These are phyloP conservation scores for Straminergon stramineum DNA, from an alignment of 225 moss, liverwort and hornwort genomes.

Conservation along the genomic window DNA sequence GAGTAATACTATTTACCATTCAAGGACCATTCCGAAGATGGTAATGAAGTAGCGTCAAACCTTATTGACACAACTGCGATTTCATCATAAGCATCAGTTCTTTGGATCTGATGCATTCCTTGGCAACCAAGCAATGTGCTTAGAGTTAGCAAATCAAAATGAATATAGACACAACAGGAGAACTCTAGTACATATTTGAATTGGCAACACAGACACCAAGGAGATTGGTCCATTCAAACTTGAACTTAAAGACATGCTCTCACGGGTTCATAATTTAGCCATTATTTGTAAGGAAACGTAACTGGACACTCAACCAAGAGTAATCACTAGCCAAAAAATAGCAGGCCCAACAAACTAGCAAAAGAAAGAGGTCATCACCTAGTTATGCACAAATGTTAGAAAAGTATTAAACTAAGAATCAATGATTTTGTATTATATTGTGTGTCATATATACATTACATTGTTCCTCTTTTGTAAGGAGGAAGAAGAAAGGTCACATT, in stretches of 20 bases:
- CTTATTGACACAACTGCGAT: background rate
- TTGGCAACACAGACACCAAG: background rate
- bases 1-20: background rate
- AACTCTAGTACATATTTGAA: background rate
- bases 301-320: background rate
- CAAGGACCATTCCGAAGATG: background rate
- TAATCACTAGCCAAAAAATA: background rate
- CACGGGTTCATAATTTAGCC: background rate
- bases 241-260: background rate
- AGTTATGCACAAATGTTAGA: too few relatives aligned
- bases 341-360: background rate
- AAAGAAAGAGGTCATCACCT: background rate
- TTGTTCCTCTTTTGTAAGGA: too few relatives aligned
- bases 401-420: too few relatives aligned
- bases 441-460: too few relatives aligned
- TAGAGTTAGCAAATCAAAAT: background rate
- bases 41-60: background rate
- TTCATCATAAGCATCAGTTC: background rate
- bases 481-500: too few relatives aligned
- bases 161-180: background rate
- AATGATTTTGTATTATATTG: too few relatives aligned
- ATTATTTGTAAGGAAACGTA: background rate
- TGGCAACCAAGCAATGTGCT: background rate
- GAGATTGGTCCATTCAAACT: background rate
- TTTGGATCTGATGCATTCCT: background rate